Evolutionary conservation across 352 stramenopile genomes (phyloP).

Genomic region (Globisporangium polare): DNA sequence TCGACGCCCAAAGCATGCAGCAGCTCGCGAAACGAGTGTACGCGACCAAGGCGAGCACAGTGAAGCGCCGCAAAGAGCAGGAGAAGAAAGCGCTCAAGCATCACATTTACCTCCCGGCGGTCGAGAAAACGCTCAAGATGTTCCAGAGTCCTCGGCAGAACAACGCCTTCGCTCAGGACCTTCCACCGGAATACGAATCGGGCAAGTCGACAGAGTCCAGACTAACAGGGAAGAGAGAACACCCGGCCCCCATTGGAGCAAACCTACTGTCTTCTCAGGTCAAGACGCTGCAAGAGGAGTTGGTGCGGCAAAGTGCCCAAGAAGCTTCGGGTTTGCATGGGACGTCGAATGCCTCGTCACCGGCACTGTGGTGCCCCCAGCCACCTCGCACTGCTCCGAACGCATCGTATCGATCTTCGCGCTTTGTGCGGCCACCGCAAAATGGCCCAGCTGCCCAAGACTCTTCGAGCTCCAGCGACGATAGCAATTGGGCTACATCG

Average conservation of each 20-base stretch:
- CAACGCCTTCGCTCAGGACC: neutral
- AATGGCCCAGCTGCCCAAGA: neutral
- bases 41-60: neutral
- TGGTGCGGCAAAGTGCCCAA: constrained; percentile 9
- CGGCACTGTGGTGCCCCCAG: constrained; percentile 17
- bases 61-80: constrained; percentile 12
- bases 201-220: neutral
- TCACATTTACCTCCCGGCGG: constrained; percentile 30
- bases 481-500: neutral
- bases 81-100: constrained; percentile 20
- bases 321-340: neutral
- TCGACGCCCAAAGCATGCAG: constrained; percentile 14
- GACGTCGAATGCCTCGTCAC: neutral
- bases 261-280: constrained; percentile 42
- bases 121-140: constrained; percentile 19
- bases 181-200: neutral
- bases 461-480: neutral
- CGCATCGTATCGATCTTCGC: constrained; percentile 9
- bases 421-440: neutral
- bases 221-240: neutral
- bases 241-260: constrained; percentile 17
- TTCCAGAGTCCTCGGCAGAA: constrained; percentile 6
- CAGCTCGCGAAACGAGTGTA: constrained; percentile 21
- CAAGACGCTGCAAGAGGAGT: constrained; percentile 25
- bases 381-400: neutral